These are phyloP conservation scores for Obelidium mucronatum DNA, from an alignment of 192 early-diverging fungal species.

Conservation along the genomic window DNA sequence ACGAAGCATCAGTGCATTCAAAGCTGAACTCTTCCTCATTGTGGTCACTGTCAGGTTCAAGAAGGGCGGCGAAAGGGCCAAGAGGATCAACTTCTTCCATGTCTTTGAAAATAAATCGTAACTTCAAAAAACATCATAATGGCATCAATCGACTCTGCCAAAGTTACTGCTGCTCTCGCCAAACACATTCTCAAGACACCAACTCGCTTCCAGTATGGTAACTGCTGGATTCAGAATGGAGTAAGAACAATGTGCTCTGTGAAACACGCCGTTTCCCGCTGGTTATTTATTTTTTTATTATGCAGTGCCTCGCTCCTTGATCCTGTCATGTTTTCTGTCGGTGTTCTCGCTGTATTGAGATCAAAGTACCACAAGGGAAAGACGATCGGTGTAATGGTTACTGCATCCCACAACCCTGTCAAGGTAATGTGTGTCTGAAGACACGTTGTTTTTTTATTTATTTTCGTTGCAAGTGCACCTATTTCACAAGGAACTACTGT, in stretches of 20 bases:
- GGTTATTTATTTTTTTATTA: neutral
- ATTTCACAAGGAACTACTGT: neutral
- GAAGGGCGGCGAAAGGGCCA: neutral
- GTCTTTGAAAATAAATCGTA: neutral
- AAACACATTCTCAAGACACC: neutral
- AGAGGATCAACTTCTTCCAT: neutral
- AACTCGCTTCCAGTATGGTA: constrained; percentile 72
- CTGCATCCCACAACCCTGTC: constrained; percentile 98
- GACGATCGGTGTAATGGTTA: constrained; percentile 96
- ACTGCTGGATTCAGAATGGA: constrained; percentile 98
- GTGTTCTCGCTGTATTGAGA: constrained; percentile 88
- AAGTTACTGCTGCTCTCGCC: constrained; percentile 15
- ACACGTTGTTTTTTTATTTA: neutral
- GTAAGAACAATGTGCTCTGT: constrained; percentile 44
- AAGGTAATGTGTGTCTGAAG: constrained; percentile 46
- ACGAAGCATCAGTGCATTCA: neutral
- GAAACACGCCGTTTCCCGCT: neutral
- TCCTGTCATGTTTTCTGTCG: constrained; percentile 92
- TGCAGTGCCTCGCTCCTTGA: constrained; percentile 83
- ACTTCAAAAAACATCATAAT: no score
- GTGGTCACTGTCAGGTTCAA: neutral
- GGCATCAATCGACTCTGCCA: neutral
- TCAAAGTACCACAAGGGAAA: constrained; percentile 86
- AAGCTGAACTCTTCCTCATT: no score
- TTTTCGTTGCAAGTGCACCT: neutral